Conservation (phyloP, 345 rosid species). For the Excoecaria cochinchinensis region DNA sequence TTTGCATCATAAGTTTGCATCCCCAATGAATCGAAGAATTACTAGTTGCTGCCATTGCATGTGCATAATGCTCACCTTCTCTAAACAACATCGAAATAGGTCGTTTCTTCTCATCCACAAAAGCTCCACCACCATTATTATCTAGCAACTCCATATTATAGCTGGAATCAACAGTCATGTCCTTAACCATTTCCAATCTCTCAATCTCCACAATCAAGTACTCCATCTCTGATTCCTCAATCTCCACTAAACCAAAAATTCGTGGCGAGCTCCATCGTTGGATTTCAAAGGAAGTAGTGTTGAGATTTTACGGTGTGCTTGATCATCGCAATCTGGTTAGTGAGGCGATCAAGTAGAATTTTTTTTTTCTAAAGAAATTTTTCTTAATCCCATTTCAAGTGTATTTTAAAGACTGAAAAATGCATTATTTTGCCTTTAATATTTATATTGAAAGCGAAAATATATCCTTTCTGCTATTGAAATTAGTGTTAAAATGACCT, state of each 20-base stretch:
- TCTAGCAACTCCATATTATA: slow-evolving; percentile 66
- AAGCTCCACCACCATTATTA: slow-evolving; percentile 32
- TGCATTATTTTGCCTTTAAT: too few relatives aligned
- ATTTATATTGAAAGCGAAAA: too few relatives aligned
- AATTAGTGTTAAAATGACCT: too few relatives aligned
- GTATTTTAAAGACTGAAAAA: too few relatives aligned
- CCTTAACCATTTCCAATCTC: slow-evolving; percentile 64
- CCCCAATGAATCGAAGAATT: slow-evolving; percentile 75
- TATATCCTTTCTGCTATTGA: too few relatives aligned
- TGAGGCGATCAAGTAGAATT: not conserved
- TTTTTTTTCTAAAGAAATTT: too few relatives aligned
- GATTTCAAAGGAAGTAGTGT: slow-evolving; percentile 19
- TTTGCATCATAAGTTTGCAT: slow-evolving; percentile 74
- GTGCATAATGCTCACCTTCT: slow-evolving; percentile 48
- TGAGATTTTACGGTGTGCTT: not conserved
- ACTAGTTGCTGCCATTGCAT: slow-evolving; percentile 35
- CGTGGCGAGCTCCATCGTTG: slow-evolving; percentile 70
- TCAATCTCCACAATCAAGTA: slow-evolving; percentile 56
- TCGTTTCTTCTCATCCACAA: slow-evolving; percentile 63
- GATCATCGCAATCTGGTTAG: slow-evolving; percentile 11
- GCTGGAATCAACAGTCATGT: slow-evolving; percentile 64
- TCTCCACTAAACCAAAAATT: slow-evolving; percentile 73
- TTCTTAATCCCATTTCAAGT: too few relatives aligned
- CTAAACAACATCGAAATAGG: slow-evolving; percentile 89
- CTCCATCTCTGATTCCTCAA: slow-evolving; percentile 51